phyloP scores from a whole-genome alignment of 352 stramenopile genomes.

The Phytophthora megakarya region DNA sequence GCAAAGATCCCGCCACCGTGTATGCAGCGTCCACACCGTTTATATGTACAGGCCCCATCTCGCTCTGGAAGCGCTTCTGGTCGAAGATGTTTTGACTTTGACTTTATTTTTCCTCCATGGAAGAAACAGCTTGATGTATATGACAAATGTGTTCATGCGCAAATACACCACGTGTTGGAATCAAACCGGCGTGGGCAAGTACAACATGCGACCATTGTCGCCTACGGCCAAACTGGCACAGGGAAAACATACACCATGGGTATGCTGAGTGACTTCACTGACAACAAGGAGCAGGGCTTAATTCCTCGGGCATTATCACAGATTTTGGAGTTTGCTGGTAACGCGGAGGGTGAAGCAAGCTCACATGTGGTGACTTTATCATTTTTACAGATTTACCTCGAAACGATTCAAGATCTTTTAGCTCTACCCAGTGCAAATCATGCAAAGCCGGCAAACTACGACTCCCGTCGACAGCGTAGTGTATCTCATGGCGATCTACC shows the following conservation, averaged over 20 bases:
- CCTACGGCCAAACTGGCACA: conserved; percentile 77
- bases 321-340: conserved; percentile 45
- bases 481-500: conserved; percentile 35
- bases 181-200: conserved; percentile 22
- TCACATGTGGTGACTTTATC: conserved; percentile 45
- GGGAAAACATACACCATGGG: conserved; percentile 84
- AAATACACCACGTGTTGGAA: conserved; percentile 51
- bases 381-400: conserved; percentile 82
- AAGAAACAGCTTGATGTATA: conserved; percentile 63
- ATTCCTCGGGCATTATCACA: conserved; percentile 69
- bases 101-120: conserved; percentile 61
- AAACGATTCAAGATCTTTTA: conserved; percentile 69
- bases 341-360: conserved; percentile 7
- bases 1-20: conserved; percentile 24
- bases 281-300: conserved; percentile 48
- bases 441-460: neutral
- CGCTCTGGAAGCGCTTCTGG: conserved; percentile 11
- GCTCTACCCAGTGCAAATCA: conserved; percentile 21
- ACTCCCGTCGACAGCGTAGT: conserved; percentile 1
- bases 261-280: conserved; percentile 49
- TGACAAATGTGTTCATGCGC: conserved; percentile 37
- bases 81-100: conserved; percentile 66
- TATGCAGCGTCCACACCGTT: conserved; percentile 26
- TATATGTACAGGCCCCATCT: conserved; percentile 31
- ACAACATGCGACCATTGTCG: conserved; percentile 57